A percentile compares a stretch with the other conserved stretches of the same genome.
Conservation (phyloP, 2,329 filamentous ascomycete genomes). For the Whalleya microplaca region DNA sequence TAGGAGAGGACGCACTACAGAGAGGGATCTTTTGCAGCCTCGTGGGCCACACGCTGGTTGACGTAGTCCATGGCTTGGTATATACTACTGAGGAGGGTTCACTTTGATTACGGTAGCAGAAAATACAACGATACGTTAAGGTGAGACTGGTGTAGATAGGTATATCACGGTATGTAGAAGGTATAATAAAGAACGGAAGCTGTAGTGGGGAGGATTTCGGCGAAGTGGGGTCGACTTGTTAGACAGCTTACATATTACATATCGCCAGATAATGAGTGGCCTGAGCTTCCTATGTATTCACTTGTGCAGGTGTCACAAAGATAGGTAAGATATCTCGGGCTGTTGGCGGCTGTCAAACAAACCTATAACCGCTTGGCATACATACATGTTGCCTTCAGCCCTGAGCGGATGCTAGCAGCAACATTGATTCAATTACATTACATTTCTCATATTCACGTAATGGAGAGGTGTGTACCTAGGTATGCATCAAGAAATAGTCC, state of each 20-base stretch:
- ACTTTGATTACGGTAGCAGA: not conserved
- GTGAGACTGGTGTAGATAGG: not conserved
- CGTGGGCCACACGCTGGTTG: slow-evolving; percentile 57
- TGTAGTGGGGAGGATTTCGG: not conserved
- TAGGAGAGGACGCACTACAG: slow-evolving; percentile 36
- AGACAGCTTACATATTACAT: no score
- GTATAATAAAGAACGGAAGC: no score
- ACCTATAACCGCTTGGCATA: no score
- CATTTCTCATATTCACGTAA: no score
- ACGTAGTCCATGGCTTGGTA: slow-evolving; percentile 57
- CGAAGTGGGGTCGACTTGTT: not conserved
- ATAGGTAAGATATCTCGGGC: not conserved
- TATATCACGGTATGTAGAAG: not conserved
- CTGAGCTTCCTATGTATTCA: not conserved
- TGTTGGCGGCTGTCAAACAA: no score
- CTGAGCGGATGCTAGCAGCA: no score
- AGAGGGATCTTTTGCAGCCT: slow-evolving; percentile 50
- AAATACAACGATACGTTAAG: not conserved
- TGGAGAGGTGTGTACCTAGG: no score
- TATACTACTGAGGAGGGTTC: not conserved
- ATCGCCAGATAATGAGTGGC: not conserved
- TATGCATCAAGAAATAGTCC: no score
- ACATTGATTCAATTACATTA: no score
- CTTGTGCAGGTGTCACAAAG: no score
- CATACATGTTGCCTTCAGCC: no score